phyloP scores from a whole-genome alignment of 2,329 filamentous ascomycete species.

The Bipolaris gigantea region DNA sequence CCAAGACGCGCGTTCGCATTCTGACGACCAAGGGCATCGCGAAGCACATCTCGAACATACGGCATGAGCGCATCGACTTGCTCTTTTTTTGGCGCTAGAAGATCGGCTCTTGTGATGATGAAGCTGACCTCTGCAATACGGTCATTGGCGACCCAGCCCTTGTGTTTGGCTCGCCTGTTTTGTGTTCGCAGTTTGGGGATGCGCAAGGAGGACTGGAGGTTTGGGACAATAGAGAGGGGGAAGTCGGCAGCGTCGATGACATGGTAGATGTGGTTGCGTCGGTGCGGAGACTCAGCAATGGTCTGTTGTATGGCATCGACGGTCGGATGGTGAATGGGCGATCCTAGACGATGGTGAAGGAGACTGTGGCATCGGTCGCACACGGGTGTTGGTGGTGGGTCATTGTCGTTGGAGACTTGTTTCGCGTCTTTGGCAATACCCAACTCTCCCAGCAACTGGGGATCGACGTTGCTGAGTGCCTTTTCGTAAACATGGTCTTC shows the following conservation, averaged over 20 bases:
- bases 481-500: conserved; percentile 45
- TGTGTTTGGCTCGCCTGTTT: conserved; percentile 74
- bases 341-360: conserved; percentile 71
- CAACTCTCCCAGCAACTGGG: conserved; percentile 33
- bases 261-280: conserved; percentile 93
- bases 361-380: conserved; percentile 89
- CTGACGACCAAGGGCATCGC: conserved; percentile 70
- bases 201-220: conserved; percentile 69
- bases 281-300: conserved; percentile 84
- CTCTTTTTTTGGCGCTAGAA: conserved; percentile 80
- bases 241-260: conserved; percentile 95
- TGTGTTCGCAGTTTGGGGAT: conserved; percentile 74
- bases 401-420: conserved; percentile 17
- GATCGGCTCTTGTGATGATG: conserved; percentile 84
- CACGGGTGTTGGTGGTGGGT: conserved; percentile 55
- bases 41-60: conserved; percentile 75
- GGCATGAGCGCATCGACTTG: conserved; percentile 87
- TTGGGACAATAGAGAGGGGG: conserved; percentile 85
- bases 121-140: conserved; percentile 81
- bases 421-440: conserved; percentile 27
- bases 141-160: conserved; percentile 64
- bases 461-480: conserved; percentile 37
- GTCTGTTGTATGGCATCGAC: conserved; percentile 80
- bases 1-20: conserved; percentile 77
- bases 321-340: conserved; percentile 77